Base-by-base conservation (phyloP, 192 early-diverging fungal genomes). In the Oehlia diaphana region DNA sequence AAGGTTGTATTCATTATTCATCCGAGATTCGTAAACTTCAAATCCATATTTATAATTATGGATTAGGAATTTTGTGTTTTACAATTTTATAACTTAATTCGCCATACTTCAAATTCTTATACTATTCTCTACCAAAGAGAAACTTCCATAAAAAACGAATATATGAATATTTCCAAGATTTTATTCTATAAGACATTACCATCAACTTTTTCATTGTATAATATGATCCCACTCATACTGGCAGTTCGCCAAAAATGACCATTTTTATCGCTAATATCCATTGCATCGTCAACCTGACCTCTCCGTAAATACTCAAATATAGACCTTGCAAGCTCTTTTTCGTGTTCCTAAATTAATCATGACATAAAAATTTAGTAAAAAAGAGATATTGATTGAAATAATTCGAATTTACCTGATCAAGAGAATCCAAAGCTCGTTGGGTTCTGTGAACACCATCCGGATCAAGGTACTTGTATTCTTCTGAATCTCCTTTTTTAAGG, bases 201-300 rank as follows among this genome's bases (percentile, higher is more conserved):
- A 28, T 62, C 42, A 66, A 63, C 76, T 0, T 85, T 79, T 79
- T 94, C 92, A 47, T 81, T 84, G 79, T 85, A 90, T 12, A 91
- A 79, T 9, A 89, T 70, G 6, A 88, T 88, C 23, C 95, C 96
- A 64, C 87, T 81, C 39, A 97, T 81, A 79, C 89, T 91, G 2
- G 95, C 96, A 9, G 95, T 93, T 39, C 90, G 88, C 94, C 95
- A 96, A 9, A 89, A 89, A 76, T 96, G 92, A 72, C 91, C 91
- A 77, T 89, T 88, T 62, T 91, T 85, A 9, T 88, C 79, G 71
- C 95, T 96, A 37, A 95, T 87, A 12, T 93, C 88, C 77, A 92
- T 87, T 2, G 94, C 94, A 21, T 88, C 82, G 13, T 84, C 83
- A 16, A 90, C 49, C 39, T 89, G 81, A 19, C 96, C 96, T 26